A percentile compares a stretch with the other conserved stretches of the same genome.
Evolutionary conservation across 352 stramenopile species (phyloP).

Genomic region (Phytophthora citrophthora): DNA sequence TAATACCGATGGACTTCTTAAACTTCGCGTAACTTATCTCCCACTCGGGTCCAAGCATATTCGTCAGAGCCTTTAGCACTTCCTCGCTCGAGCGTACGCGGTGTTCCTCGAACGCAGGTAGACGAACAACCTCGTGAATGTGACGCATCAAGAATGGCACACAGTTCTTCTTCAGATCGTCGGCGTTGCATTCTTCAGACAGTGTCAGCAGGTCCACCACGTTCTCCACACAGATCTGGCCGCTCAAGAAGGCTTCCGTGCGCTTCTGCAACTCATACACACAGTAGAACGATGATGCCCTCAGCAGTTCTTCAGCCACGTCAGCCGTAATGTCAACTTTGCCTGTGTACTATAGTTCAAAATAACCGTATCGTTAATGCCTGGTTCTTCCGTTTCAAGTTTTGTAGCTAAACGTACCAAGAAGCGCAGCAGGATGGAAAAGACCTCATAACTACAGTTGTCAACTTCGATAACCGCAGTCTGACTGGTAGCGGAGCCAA

Average conservation of each 20-base stretch:
- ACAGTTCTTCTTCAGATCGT: constrained; percentile 87
- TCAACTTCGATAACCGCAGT: constrained; percentile 89
- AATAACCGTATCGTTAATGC: constrained; percentile 18
- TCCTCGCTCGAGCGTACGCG: constrained; percentile 85
- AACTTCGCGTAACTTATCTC: constrained; percentile 78
- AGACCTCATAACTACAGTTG: constrained; percentile 90
- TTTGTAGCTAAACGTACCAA: constrained; percentile 53
- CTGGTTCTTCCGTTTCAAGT: not conserved
- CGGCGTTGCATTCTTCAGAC: constrained; percentile 77
- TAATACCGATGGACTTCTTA: constrained; percentile 48
- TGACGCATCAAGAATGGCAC: constrained; percentile 88
- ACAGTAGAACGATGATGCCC: constrained; percentile 82
- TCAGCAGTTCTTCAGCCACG: constrained; percentile 82
- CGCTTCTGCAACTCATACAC: constrained; percentile 89
- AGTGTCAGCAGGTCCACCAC: constrained; percentile 80
- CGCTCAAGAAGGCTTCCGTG: constrained; percentile 79
- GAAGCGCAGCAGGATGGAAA: constrained; percentile 85
- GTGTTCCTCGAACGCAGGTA: constrained; percentile 77
- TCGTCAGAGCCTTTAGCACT: constrained; percentile 81
- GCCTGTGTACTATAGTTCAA: constrained; percentile 82
- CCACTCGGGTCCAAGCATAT: constrained; percentile 82
- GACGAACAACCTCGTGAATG: constrained; percentile 84
- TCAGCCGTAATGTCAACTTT: constrained; percentile 85
- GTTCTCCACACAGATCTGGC: constrained; percentile 83
- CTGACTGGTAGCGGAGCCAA: constrained; percentile 80